Evolutionary conservation across 1,284 basidiomycete species (phyloP), one percentile per base, ranked within the genome.

Genomic region (Porodaedalea pini): DNA sequence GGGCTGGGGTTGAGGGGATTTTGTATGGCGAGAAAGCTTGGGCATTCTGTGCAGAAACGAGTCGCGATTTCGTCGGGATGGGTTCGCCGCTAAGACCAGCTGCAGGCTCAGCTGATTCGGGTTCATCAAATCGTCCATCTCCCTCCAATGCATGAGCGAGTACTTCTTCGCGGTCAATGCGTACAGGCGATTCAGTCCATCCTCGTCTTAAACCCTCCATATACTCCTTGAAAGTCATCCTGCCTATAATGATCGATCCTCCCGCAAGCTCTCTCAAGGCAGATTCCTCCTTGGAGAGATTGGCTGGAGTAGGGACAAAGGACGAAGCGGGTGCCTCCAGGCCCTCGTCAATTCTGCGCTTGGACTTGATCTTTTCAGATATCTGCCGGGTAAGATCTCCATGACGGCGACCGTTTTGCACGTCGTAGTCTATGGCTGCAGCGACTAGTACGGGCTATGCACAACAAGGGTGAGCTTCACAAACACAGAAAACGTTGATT

Each of bases 171-270:
- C 76, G 76, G 69, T 93, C 89, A 58, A 89, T 77, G 41, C 80
- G 78, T 50, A 84, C 79, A 21, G 93, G 72, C 2, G 83, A 77
- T 47, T 86, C 83, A n/a, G 83, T 83, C 91, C 92, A 99, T 0
- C 97, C 96, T 51, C 82, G 78, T 66, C 82, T 82, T 53, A 98
- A 69, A 1, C 94, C 96, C 59, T 86, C 81, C 77, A 97, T 83
- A 72, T 92, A 98, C 74, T 99, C 96, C 73, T 98, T 99, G 70
- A 95, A 81, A 1, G 93, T 90, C 34, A 91, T 87, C 57, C 96
- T 82, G 5, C 97, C 97, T n/a, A 98, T 73, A 54, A 99, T 76
- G 55, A 98, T 78, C 41, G 87, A 79, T 0, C 94, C 95, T 3
- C 94, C 94, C 25, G 88, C 84, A 10, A 93, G 74, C 65, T 89